phyloP scores from a whole-genome alignment of 106 monocot genomes.

The Amphibolis antarctica region DNA sequence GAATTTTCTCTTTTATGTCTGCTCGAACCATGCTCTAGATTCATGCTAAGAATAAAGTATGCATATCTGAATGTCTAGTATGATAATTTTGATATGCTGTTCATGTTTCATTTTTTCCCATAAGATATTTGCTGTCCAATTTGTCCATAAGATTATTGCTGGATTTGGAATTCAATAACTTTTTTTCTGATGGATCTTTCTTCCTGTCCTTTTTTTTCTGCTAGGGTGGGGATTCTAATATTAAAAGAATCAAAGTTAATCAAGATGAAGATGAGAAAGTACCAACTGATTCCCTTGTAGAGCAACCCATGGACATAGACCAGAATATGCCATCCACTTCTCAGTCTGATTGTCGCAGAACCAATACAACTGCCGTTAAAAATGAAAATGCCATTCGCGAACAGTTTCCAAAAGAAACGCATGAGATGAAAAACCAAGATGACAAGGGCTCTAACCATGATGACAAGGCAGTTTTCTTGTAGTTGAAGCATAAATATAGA shows the following conservation, averaged over 20 bases:
- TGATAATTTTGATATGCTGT: no score
- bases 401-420: constrained; percentile 11
- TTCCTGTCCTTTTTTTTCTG: neutral
- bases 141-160: no score
- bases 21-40: no score
- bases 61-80: no score
- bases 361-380: neutral
- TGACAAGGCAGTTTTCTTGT: neutral
- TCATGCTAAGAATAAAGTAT: no score
- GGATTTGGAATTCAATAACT: neutral
- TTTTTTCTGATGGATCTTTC: neutral
- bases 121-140: no score
- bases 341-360: neutral
- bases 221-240: constrained; percentile 9
- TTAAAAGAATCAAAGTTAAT: constrained; percentile 9
- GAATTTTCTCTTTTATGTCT: no score
- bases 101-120: no score
- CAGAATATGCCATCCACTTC: constrained; percentile 3
- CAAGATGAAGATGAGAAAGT: constrained; percentile 4
- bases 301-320: neutral
- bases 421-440: constrained; percentile 15
- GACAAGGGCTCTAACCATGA: neutral
- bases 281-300: constrained; percentile 2
- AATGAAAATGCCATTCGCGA: constrained; percentile 1
- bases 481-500: neutral